Conservation (phyloP, 345 rosid species). For the Nephelium lappaceum region DNA sequence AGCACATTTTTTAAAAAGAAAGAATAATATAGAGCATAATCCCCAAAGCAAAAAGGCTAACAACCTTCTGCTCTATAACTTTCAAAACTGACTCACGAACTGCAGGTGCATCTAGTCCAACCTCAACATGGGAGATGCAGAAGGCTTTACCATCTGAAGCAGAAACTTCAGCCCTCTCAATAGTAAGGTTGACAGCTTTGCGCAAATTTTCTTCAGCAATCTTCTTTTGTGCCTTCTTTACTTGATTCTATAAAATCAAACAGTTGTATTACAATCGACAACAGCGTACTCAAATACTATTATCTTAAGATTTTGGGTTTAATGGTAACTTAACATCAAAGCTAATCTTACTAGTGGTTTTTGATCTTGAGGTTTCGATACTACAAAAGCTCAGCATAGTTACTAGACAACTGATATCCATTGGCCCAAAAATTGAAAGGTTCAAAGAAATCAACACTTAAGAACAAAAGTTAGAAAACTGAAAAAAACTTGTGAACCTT, state of each 20-base stretch:
- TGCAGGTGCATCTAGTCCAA: constrained; percentile 89
- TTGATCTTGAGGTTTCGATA: background rate
- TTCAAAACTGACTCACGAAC: constrained; percentile 91
- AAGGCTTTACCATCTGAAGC: constrained; percentile 70
- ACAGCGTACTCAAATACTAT: background rate
- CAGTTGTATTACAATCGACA: background rate
- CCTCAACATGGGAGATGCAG: constrained; percentile 73
- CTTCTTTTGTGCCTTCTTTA: constrained; percentile 83
- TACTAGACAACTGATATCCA: background rate
- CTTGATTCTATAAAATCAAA: constrained; percentile 47
- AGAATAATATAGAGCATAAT: background rate
- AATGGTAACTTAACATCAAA: background rate
- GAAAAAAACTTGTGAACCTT: background rate
- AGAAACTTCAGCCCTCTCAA: constrained; percentile 68
- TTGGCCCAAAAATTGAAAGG: background rate
- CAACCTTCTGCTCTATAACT: constrained; percentile 75
- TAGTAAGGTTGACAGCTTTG: constrained; percentile 68
- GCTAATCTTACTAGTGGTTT: background rate
- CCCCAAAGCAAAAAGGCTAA: background rate
- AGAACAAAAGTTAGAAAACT: background rate
- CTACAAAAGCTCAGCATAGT: background rate
- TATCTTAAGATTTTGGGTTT: background rate
- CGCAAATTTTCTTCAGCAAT: constrained; percentile 80
- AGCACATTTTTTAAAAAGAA: background rate
- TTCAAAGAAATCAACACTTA: background rate